Evolutionary conservation across 768 basidiomycete species (phyloP).

Genomic region (Lanmaoa pseudosensibilis): DNA sequence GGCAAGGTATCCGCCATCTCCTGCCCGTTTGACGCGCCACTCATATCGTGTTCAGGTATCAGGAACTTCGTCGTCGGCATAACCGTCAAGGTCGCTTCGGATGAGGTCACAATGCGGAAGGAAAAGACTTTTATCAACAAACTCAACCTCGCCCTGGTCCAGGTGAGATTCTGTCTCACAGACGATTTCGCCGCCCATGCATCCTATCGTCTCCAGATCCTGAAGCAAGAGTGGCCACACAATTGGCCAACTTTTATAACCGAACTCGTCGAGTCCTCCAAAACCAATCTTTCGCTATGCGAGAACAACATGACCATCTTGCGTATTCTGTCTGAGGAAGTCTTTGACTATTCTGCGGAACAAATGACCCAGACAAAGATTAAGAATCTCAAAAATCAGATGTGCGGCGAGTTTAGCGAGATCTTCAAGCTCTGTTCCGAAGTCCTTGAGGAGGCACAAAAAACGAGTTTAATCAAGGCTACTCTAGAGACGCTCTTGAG

Average conservation of each 20-base stretch:
- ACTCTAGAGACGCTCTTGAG: conserved; percentile 93
- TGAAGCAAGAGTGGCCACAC: conserved; percentile 99
- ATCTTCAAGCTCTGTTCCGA: conserved; percentile 98
- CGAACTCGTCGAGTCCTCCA: conserved; percentile 95
- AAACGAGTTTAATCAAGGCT: conserved; percentile 89
- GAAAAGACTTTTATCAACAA: conserved; percentile 97
- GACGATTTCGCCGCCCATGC: not conserved
- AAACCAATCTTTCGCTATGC: conserved; percentile 92
- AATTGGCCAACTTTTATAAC: conserved; percentile 98
- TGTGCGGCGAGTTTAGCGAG: conserved; percentile 96
- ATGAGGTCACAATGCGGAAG: conserved; percentile 82
- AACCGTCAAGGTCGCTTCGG: conserved; percentile 90
- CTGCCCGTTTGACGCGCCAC: conserved; percentile 4
- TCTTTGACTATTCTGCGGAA: conserved; percentile 98
- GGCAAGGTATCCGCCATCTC: conserved; percentile 60
- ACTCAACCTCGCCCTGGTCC: conserved; percentile 93
- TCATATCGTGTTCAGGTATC: conserved; percentile 58
- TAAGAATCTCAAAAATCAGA: conserved; percentile 95
- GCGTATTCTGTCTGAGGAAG: conserved; percentile 95
- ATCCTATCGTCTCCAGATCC: conserved; percentile 55
- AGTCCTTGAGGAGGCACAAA: conserved; percentile 95
- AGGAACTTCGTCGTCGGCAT: conserved; percentile 94
- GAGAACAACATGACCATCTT: conserved; percentile 99
- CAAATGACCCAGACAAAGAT: conserved; percentile 98
- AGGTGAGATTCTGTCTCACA: conserved; percentile 49